phyloP scores from a whole-genome alignment of 2,329 filamentous ascomycete species.

The Zalaria obscura region DNA sequence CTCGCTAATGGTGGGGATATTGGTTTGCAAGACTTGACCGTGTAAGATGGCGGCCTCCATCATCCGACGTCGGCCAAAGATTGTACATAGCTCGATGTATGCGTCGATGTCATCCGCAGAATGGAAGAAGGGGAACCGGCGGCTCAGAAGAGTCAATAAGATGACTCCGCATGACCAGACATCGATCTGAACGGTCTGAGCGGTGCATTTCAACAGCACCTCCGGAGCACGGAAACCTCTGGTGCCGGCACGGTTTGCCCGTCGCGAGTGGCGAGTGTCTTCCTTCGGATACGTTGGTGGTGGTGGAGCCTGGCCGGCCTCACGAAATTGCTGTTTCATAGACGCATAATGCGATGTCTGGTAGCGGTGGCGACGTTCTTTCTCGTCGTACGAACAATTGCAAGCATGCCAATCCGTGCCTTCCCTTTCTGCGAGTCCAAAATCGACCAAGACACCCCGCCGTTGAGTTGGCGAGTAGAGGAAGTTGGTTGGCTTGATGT shows the following conservation, averaged over 20 bases:
- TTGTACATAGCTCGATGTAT: conserved; percentile 91
- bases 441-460: conserved; percentile 91
- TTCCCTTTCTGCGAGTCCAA: conserved; percentile 75
- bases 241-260: conserved; percentile 89
- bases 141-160: conserved; percentile 80
- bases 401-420: conserved; percentile 66
- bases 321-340: conserved; percentile 5
- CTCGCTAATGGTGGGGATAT: conserved; percentile 76
- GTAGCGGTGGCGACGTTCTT: conserved; percentile 45
- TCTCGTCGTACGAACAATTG: conserved; percentile 55
- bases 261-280: conserved; percentile 72
- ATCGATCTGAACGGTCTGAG: conserved; percentile 83
- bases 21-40: conserved; percentile 84
- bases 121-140: conserved; percentile 96
- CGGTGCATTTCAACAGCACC: conserved; percentile 92
- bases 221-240: conserved; percentile 92
- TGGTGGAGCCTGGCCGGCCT: conserved; percentile 15
- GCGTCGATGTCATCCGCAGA: conserved; percentile 96
- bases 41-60: conserved; percentile 68
- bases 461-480: conserved; percentile 71
- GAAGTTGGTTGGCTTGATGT: conserved; percentile 97
- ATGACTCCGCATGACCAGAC: conserved; percentile 98
- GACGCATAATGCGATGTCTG: conserved; percentile 42
- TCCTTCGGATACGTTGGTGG: conserved; percentile 68
- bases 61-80: conserved; percentile 81